Conservation (phyloP, 495 filamentous ascomycete species). For the Astrothelium macrocarpum region DNA sequence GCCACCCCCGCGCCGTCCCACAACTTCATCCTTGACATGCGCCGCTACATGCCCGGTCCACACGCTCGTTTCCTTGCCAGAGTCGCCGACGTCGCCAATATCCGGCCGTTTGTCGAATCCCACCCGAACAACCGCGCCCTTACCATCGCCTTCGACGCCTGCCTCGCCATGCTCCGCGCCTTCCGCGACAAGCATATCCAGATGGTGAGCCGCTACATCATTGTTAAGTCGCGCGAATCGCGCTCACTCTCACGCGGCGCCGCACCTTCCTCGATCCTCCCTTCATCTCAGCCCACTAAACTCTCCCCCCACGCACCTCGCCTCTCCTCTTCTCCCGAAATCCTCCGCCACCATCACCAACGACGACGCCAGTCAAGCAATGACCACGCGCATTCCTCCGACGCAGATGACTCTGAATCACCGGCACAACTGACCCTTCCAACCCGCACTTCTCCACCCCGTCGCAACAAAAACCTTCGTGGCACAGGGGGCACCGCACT, state of each 20-base stretch:
- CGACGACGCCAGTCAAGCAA: conserved; percentile 10
- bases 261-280: neutral
- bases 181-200: conserved; percentile 93
- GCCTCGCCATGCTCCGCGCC: conserved; percentile 76
- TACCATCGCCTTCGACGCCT: conserved; percentile 77
- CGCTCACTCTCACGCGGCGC: conserved; percentile 39
- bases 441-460: neutral
- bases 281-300: conserved; percentile 19
- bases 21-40: conserved; percentile 96
- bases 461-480: conserved; percentile 52
- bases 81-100: conserved; percentile 71
- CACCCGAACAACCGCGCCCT: conserved; percentile 53
- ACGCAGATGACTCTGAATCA: neutral
- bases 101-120: conserved; percentile 70
- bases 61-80: conserved; percentile 83
- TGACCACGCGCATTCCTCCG: neutral
- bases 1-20: conserved; percentile 51
- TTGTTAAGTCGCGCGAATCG: conserved; percentile 56
- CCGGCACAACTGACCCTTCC: conserved; percentile 30
- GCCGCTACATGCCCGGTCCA: conserved; percentile 87
- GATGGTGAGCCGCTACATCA: conserved; percentile 93
- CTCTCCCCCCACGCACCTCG: neutral
- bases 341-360: conserved; percentile 4
- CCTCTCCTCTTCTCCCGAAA: neutral
- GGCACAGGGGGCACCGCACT: conserved; percentile 89